Percentiles rank a stretch among this genome's conserved stretches.
Conservation (phyloP, 169 alveolate species). For the Plasmodium billcollinsi region DNA sequence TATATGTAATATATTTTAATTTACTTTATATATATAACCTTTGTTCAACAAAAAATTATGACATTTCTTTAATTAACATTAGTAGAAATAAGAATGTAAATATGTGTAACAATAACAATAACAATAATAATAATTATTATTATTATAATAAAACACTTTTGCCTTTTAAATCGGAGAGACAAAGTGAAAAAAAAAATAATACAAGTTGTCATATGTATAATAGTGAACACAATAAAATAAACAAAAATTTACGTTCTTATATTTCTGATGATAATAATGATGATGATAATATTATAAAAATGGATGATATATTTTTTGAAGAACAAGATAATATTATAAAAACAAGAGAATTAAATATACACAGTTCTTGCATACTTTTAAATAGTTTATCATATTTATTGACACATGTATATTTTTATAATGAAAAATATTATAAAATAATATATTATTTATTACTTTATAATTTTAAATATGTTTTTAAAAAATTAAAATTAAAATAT, state of each 20-base stretch:
- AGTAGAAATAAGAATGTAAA: too few relatives aligned
- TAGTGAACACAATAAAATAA: too few relatives aligned
- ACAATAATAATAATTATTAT: too few relatives aligned
- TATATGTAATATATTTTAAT: constrained; percentile 13
- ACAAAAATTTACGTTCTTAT: too few relatives aligned
- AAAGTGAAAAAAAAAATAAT: too few relatives aligned
- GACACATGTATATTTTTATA: constrained; percentile 28
- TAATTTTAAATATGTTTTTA: constrained; percentile 13
- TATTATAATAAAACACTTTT: too few relatives aligned
- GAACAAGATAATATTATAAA: constrained; percentile 8
- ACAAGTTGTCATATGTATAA: too few relatives aligned
- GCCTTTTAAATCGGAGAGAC: too few relatives aligned
- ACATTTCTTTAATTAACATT: too few relatives aligned
- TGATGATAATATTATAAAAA: constrained; percentile 23
- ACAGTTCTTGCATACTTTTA: constrained; percentile 39
- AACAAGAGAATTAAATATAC: constrained; percentile 35
- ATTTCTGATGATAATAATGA: background rate
- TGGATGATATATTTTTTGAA: constrained; percentile 10
- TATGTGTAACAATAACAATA: too few relatives aligned
- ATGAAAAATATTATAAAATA: constrained; percentile 11
- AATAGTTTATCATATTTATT: constrained; percentile 29
- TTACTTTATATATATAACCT: constrained; percentile 11
- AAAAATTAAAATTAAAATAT: background rate
- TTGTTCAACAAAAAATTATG: too few relatives aligned
- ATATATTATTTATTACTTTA: constrained; percentile 16